Base-by-base conservation (phyloP, 305 asterid genomes). In the Plantago rigida region DNA sequence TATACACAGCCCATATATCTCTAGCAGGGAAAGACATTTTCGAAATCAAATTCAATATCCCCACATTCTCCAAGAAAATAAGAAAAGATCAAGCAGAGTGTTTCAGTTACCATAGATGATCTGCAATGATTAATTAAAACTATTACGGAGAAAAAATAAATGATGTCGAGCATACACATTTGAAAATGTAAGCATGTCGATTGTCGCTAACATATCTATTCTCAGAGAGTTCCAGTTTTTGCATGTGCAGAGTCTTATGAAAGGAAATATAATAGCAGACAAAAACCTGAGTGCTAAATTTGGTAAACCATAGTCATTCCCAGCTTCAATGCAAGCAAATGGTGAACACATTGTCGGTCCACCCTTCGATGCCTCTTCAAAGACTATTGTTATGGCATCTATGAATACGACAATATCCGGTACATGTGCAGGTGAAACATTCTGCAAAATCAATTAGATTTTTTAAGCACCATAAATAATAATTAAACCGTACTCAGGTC, bases 361-460 rank as follows among this genome's bases (percentile, higher is more conserved):
- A 75, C 81, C 87, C 69, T 74, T 84, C 54, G 97, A 87, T 60
- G 94, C 90, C 77, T 93, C 97, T 71, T 93, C 99, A 77, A 79
- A 85, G 68, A 89, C 71, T 62, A 93, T 73, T 68, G 97, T 77
- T 71, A 93, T 75, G 70, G 96, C 87, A 77, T 93, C 99, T 68
- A 93, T 61, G 70, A 72, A 83, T 68, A 93, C 78, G 75, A 89
- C 84, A 63, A 89, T 73, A 65, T 87, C 90, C 48, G 96, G 87
- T 56, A 77, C 69, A 75, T 85, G 86, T 55, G 73, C 74, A 34
- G 97, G 96, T 70, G 88, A 75, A 67, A 93, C 83, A 79, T 93
- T 93, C 99, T 93, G 95, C 85, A 76, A 72, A 53, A 65, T 69
- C 65, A 42, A 68, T 56, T 73, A 62, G 67, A 56, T 29, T 56